A percentile compares a stretch with the other conserved stretches of the same genome.
Evolutionary conservation across 2,329 filamentous ascomycete genomes (phyloP).

Genomic region (Exophiala viscosa): DNA sequence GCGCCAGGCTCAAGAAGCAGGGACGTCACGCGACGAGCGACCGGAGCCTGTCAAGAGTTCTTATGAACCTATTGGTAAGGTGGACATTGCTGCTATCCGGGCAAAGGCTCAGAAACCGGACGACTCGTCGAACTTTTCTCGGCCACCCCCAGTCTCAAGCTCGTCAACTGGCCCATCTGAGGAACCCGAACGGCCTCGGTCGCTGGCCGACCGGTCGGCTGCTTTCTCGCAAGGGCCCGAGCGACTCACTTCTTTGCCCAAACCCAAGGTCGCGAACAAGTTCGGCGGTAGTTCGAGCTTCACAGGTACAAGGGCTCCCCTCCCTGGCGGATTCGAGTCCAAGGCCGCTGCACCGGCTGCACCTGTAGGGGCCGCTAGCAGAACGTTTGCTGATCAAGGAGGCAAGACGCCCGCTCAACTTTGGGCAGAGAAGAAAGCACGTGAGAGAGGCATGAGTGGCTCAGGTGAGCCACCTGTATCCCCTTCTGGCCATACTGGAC

Average conservation of each 20-base stretch:
- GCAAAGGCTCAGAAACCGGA: constrained; percentile 70
- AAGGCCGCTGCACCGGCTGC: constrained; percentile 58
- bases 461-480: constrained; percentile 48
- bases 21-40: constrained; percentile 62
- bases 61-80: constrained; percentile 93
- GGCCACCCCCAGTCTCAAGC: constrained; percentile 37
- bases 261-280: constrained; percentile 90
- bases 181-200: constrained; percentile 52
- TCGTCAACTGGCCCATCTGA: constrained; percentile 44
- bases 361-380: constrained; percentile 75
- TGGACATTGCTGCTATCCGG: constrained; percentile 92
- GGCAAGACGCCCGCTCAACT: constrained; percentile 95
- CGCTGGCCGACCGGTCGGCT: constrained; percentile 70
- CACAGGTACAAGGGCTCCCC: constrained; percentile 82
- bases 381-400: constrained; percentile 89
- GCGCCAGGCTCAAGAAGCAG: constrained; percentile 63
- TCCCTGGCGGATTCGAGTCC: constrained; percentile 64
- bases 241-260: constrained; percentile 80
- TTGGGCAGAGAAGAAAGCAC: constrained; percentile 96
- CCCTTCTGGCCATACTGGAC: constrained; percentile 38
- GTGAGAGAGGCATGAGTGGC: constrained; percentile 60
- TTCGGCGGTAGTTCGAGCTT: constrained; percentile 72
- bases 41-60: constrained; percentile 84
- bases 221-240: constrained; percentile 69
- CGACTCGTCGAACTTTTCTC: constrained; percentile 29